Evolutionary conservation across 1,139 yeast genomes (phyloP).

Genomic region (Petasospora fabianii): DNA sequence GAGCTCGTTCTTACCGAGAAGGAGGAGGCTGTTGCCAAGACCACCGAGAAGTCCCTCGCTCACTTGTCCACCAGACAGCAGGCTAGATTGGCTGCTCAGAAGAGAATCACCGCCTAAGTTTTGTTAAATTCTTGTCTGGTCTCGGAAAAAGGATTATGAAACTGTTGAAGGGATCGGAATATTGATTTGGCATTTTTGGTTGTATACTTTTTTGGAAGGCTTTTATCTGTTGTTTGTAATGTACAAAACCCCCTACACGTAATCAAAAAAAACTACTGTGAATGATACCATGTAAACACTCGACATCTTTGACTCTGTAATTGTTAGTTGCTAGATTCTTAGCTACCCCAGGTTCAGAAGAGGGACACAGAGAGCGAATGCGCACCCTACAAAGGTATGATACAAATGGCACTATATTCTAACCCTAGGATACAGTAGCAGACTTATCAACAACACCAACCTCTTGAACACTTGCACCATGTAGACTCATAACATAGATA

Average conservation of each 20-base stretch:
- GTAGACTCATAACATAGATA: slow-evolving; percentile 50
- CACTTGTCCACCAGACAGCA: slow-evolving; percentile 88
- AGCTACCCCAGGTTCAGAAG: too few species aligned
- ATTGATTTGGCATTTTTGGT: slow-evolving; percentile 5
- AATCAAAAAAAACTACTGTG: neutral
- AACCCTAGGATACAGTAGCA: neutral
- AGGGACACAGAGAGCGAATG: too few species aligned
- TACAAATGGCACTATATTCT: neutral
- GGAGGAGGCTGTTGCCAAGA: slow-evolving; percentile 91
- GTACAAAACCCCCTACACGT: slow-evolving; percentile 10
- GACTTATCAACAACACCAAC: slow-evolving; percentile 6
- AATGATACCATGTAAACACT: neutral
- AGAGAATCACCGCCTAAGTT: slow-evolving; percentile 55
- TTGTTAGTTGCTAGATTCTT: too few species aligned
- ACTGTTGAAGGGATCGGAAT: neutral
- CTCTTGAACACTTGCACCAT: slow-evolving; percentile 28
- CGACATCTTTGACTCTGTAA: too few species aligned
- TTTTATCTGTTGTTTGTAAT: slow-evolving; percentile 13
- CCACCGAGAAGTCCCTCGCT: slow-evolving; percentile 77
- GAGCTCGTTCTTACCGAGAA: slow-evolving; percentile 96
- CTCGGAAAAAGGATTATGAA: neutral
- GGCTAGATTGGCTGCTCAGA: slow-evolving; percentile 87
- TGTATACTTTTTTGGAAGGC: slow-evolving; percentile 10
- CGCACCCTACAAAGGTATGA: too few species aligned
- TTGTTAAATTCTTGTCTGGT: neutral